phyloP scores from a whole-genome alignment of 768 basidiomycete genomes.

The Xerocomus spinulosus region DNA sequence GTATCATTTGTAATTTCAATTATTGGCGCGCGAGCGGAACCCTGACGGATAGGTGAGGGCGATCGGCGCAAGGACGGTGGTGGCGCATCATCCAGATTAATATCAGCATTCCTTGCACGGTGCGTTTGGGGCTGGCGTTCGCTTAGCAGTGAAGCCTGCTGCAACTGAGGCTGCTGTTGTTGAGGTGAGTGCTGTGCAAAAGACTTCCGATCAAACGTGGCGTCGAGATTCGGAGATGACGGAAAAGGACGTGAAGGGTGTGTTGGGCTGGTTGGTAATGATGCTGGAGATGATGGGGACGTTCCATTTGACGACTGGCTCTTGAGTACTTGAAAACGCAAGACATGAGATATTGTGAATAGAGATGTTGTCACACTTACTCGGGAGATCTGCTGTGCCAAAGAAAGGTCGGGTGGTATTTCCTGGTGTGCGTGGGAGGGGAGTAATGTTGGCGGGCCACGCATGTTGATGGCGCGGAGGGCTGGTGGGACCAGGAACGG shows the following conservation, averaged over 20 bases:
- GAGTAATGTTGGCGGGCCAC: constrained; percentile 24
- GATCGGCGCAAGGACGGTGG: constrained; percentile 39
- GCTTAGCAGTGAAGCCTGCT: constrained; percentile 17
- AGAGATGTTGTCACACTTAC: constrained; percentile 11
- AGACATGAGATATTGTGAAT: constrained; percentile 5
- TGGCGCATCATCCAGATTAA: constrained; percentile 42
- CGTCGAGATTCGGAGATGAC: constrained; percentile 17
- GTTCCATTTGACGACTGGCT: constrained; percentile 9
- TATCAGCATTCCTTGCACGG: constrained; percentile 16
- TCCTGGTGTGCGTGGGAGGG: constrained; percentile 27
- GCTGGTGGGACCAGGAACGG: too few species aligned
- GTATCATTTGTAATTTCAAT: constrained; percentile 29
- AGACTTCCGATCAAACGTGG: constrained; percentile 22
- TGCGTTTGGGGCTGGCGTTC: constrained; percentile 26
- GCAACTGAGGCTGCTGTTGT: constrained; percentile 10
- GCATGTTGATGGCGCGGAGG: constrained; percentile 16
- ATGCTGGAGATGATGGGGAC: constrained; percentile 8
- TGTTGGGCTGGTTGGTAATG: constrained; percentile 24
- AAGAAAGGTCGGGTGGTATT: constrained; percentile 10
- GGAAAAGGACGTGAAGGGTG: constrained; percentile 10
- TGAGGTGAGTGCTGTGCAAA: constrained; percentile 12
- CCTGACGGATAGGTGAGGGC: constrained; percentile 25
- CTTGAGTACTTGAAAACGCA: not conserved
- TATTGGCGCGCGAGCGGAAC: constrained; percentile 18
- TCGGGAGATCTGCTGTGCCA: constrained; percentile 3